Evolutionary conservation across 1,284 basidiomycete species (phyloP).

Genomic region (Fomitiporia mediterranea): DNA sequence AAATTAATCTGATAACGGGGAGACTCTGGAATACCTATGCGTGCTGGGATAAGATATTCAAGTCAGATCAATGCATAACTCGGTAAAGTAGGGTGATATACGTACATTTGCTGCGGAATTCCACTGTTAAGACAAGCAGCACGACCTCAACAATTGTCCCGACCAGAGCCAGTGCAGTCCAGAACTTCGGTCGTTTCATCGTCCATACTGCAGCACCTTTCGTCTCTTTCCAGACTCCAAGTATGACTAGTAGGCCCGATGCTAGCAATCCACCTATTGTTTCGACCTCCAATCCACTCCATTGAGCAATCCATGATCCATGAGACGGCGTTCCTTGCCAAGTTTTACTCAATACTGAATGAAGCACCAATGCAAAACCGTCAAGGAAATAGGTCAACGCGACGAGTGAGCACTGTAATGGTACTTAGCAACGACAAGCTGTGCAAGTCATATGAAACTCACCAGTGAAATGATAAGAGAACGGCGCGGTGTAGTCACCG

Average conservation of each 20-base stretch:
- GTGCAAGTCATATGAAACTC: constrained; percentile 28
- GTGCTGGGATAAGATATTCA: constrained; percentile 6
- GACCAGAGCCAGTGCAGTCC: constrained; percentile 46
- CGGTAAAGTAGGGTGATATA: constrained; percentile 12
- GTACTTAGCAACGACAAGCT: not conserved
- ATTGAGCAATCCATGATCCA: constrained; percentile 27
- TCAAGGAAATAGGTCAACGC: constrained; percentile 86
- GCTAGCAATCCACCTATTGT: constrained; percentile 62
- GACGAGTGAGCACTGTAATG: constrained; percentile 35
- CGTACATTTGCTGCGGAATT: constrained; percentile 41
- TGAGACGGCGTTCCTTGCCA: constrained; percentile 42
- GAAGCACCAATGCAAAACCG: constrained; percentile 63
- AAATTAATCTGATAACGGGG: constrained; percentile 33
- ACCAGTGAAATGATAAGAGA: constrained; percentile 65
- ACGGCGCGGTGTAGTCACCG: constrained; percentile 64
- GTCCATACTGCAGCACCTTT: constrained; percentile 69
- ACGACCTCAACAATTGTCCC: constrained; percentile 58
- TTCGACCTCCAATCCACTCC: constrained; percentile 65
- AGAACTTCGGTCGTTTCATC: constrained; percentile 50
- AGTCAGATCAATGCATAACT: not conserved
- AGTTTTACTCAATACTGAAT: constrained; percentile 55
- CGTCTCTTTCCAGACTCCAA: constrained; percentile 74
- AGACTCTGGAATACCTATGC: constrained; percentile 27
- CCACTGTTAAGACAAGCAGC: constrained; percentile 45
- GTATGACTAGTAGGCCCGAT: constrained; percentile 61